phyloP scores from a whole-genome alignment of 805 yeast species.

The Saccharomycopsis fibuligera region DNA sequence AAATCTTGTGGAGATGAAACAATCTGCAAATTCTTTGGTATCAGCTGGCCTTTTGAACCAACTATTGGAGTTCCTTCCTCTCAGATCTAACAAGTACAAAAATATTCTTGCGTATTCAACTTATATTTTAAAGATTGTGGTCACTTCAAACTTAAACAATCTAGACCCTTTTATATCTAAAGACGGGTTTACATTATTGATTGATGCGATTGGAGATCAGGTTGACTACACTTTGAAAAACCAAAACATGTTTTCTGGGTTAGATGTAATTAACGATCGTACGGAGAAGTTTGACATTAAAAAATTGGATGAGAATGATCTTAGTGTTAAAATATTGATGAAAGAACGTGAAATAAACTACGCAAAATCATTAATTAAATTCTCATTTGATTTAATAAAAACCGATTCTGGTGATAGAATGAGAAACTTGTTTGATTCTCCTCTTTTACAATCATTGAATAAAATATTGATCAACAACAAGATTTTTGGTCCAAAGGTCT shows the following conservation, averaged over 20 bases:
- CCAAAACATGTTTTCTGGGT: constrained; percentile 39
- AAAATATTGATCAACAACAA: constrained; percentile 48
- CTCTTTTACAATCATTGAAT: constrained; percentile 57
- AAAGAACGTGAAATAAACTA: constrained; percentile 23
- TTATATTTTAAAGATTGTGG: constrained; percentile 44
- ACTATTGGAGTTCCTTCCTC: constrained; percentile 52
- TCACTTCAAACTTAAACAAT: constrained; percentile 40
- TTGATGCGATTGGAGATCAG: constrained; percentile 56
- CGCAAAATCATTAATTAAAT: constrained; percentile 53
- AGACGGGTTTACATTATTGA: constrained; percentile 59
- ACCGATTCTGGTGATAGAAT: constrained; percentile 80
- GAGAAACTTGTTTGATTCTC: constrained; percentile 80
- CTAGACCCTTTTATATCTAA: constrained; percentile 57
- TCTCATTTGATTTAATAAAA: constrained; percentile 53
- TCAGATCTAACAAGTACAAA: constrained; percentile 44
- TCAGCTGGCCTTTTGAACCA: constrained; percentile 73
- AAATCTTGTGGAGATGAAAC: constrained; percentile 49
- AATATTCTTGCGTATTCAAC: constrained; percentile 59
- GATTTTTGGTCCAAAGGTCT: constrained; percentile 60
- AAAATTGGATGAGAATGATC: constrained; percentile 5
- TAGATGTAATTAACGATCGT: constrained; percentile 3
- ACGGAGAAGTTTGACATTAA: constrained; percentile 9
- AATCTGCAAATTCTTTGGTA: constrained; percentile 32
- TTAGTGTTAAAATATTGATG: constrained; percentile 1
- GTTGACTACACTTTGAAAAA: constrained; percentile 55